Percentiles rank a stretch among this genome's conserved stretches.
Evolutionary conservation across 805 yeast species (phyloP).

Genomic region (Ogataea dorogensis): DNA sequence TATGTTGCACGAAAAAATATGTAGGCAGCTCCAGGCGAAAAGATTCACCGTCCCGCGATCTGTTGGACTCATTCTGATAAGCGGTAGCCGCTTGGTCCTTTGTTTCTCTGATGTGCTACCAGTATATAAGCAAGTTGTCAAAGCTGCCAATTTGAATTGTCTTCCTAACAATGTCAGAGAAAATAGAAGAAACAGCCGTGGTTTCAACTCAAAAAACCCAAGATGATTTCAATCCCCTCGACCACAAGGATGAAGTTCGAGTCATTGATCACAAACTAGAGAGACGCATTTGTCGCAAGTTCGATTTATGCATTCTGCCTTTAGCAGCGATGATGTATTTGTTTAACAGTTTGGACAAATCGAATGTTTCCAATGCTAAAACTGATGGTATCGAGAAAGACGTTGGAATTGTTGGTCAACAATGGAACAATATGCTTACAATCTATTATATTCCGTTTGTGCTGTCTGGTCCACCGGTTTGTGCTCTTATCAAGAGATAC

Average conservation of each 20-base stretch:
- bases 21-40: no score
- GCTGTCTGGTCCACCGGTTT: conserved; percentile 43
- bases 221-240: no score
- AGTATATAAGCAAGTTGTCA: no score
- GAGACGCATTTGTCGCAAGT: conserved; percentile 37
- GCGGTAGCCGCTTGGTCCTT: no score
- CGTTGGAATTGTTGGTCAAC: conserved; percentile 39
- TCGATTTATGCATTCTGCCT: conserved; percentile 45
- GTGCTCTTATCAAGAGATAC: conserved; percentile 40
- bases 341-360: conserved; percentile 48
- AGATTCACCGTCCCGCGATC: no score
- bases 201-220: no score
- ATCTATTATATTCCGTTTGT: conserved; percentile 47
- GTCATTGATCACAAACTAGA: conserved; percentile 26
- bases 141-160: no score
- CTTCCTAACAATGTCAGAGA: no score
- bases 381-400: conserved; percentile 45
- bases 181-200: no score
- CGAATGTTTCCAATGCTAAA: conserved; percentile 50
- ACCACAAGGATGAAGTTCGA: conserved; percentile 13
- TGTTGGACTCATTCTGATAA: no score
- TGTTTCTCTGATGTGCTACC: no score
- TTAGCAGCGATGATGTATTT: conserved; percentile 45
- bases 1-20: no score
- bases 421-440: conserved; percentile 46